Evolutionary conservation across 306 rosid genomes (phyloP).

Genomic region (Cucumis sativus): Cucumber_9930_V3 NC_026656.2:1601001-1601500

Average conservation of each 20-base stretch:
- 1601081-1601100: not conserved
- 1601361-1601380: constrained; percentile 26
- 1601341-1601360: constrained; percentile 29
- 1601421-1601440: not conserved
- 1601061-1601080: not conserved
- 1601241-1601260: constrained; percentile 40
- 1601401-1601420: not conserved
- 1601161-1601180: not conserved
- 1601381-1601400: not conserved
- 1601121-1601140: not conserved
- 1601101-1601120: not conserved
- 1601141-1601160: not conserved
- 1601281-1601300: constrained; percentile 32
- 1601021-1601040: not conserved
- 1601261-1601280: constrained; percentile 33
- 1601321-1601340: constrained; percentile 15
- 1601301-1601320: constrained; percentile 27
- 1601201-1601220: not conserved
- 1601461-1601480: not conserved
- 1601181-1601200: not conserved
- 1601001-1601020: not conserved
- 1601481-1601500: not conserved
- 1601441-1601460: no score
- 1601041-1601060: not conserved
- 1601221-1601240: constrained; percentile 10